Percentiles rank a stretch among this genome's conserved stretches.
phyloP scores from a whole-genome alignment of 106 monocot species.

The Apostasia ramifera region DNA sequence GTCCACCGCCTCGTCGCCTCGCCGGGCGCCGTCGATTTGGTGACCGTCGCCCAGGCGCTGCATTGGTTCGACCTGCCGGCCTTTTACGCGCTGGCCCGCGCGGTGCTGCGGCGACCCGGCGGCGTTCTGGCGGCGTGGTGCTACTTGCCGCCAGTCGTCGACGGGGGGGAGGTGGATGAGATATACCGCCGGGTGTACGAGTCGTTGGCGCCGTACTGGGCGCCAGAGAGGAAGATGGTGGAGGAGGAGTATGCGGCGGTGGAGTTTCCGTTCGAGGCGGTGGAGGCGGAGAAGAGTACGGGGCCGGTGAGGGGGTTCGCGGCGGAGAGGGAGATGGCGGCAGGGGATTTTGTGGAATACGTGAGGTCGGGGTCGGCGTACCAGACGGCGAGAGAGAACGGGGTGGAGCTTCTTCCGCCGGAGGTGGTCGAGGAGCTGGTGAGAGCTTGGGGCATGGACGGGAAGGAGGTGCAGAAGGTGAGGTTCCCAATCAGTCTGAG shows the following conservation, averaged over 20 bases:
- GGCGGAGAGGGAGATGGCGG: constrained; percentile 31
- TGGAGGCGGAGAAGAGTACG: constrained; percentile 44
- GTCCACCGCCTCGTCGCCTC: constrained; percentile 26
- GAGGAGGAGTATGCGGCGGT: constrained; percentile 39
- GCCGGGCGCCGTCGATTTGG: constrained; percentile 44
- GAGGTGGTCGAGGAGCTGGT: constrained; percentile 31
- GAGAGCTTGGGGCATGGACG: constrained; percentile 36
- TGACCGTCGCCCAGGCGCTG: constrained; percentile 82
- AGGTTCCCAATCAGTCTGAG: constrained; percentile 42
- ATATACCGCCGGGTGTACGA: constrained; percentile 30
- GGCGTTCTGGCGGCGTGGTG: constrained; percentile 82
- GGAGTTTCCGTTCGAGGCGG: constrained; percentile 68
- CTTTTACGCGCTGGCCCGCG: constrained; percentile 42
- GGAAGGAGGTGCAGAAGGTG: constrained; percentile 20
- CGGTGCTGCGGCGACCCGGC: constrained; percentile 31
- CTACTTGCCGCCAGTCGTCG: constrained; percentile 39
- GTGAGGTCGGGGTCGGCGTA: constrained; percentile 74
- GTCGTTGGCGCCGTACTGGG: constrained; percentile 44
- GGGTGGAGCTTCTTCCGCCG: constrained; percentile 56
- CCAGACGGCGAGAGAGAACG: constrained; percentile 57
- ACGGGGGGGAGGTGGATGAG: constrained; percentile 26
- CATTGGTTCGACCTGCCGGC: constrained; percentile 77
- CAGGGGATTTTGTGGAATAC: constrained; percentile 34
- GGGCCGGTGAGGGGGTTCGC: constrained; percentile 57
- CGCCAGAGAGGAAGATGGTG: constrained; percentile 26